Conservation (phyloP, 345 rosid genomes). For the Odontarrhena argentea region DNA sequence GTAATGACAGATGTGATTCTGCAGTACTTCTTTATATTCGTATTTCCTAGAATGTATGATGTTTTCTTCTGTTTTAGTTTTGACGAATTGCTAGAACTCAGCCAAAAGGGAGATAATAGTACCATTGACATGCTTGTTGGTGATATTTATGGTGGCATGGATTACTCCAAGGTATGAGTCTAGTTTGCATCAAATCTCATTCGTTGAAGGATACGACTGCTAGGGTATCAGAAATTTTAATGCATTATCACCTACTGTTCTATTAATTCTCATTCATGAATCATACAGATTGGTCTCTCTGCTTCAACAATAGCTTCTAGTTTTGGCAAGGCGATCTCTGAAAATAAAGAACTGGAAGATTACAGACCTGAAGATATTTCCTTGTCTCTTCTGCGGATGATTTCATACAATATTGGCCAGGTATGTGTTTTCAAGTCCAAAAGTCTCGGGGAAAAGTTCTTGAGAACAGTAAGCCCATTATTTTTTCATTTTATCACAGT, state of each 20-base stretch:
- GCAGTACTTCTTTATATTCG: background rate
- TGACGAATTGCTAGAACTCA: constrained; percentile 92
- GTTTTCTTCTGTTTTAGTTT: constrained; percentile 56
- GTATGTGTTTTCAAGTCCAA: constrained; percentile 43
- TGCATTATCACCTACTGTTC: background rate
- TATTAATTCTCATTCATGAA: constrained; percentile 18
- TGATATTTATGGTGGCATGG: constrained; percentile 97
- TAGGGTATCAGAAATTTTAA: background rate
- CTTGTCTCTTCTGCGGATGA: constrained; percentile 95
- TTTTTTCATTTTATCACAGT: constrained; percentile 9
- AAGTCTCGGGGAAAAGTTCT: background rate
- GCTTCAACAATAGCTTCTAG: constrained; percentile 99
- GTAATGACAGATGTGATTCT: constrained; percentile 44
- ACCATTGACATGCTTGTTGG: constrained; percentile 97
- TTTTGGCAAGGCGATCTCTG: constrained; percentile 96
- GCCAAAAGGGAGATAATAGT: constrained; percentile 95
- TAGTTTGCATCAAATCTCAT: constrained; percentile 8
- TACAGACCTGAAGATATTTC: constrained; percentile 98
- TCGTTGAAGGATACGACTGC: constrained; percentile 7
- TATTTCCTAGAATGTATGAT: constrained; percentile 3
- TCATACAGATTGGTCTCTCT: constrained; percentile 86
- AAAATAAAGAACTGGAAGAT: constrained; percentile 85
- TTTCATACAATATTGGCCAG: constrained; percentile 98
- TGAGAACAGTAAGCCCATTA: background rate
- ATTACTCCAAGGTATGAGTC: constrained; percentile 76